Conservation (phyloP, 495 filamentous ascomycete species). For the Penicillium canariense region DNA sequence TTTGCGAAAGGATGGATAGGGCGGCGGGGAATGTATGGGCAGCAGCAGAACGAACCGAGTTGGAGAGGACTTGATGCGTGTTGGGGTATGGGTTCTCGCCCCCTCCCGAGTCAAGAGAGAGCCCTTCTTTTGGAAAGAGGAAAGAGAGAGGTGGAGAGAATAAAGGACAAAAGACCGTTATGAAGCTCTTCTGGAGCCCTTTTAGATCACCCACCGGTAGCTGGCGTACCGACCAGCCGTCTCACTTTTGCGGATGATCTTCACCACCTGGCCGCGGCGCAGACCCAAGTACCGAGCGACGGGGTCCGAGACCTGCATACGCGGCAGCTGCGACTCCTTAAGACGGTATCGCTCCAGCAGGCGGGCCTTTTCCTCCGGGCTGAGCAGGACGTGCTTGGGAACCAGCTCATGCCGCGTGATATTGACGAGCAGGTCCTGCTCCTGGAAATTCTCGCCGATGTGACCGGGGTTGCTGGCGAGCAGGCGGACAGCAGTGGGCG, state of each 20-base stretch:
- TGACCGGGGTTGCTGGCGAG: conserved; percentile 76
- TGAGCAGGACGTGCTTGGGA: conserved; percentile 87
- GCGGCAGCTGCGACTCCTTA: conserved; percentile 94
- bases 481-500: conserved; percentile 63
- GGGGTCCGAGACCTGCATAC: conserved; percentile 87
- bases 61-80: conserved; percentile 17
- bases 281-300: conserved; percentile 90
- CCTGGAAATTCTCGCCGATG: conserved; percentile 89
- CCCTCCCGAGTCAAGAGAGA: background rate
- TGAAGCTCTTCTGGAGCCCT: background rate
- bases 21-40: background rate
- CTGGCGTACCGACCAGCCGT: conserved; percentile 57
- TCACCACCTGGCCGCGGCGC: conserved; percentile 92
- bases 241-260: conserved; percentile 86
- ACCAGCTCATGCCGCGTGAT: conserved; percentile 98
- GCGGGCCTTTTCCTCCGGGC: conserved; percentile 80
- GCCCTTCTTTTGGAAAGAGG: background rate
- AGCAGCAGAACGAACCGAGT: conserved; percentile 4
- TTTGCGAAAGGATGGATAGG: background rate
- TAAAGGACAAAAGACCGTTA: background rate
- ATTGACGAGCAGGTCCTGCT: conserved; percentile 94
- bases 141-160: background rate
- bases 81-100: conserved; percentile 11
- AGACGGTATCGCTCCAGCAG: conserved; percentile 85
- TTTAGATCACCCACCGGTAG: conserved; percentile 64